Base-by-base conservation (phyloP, 768 basidiomycete species). In the Trametes coccinea region DNA sequence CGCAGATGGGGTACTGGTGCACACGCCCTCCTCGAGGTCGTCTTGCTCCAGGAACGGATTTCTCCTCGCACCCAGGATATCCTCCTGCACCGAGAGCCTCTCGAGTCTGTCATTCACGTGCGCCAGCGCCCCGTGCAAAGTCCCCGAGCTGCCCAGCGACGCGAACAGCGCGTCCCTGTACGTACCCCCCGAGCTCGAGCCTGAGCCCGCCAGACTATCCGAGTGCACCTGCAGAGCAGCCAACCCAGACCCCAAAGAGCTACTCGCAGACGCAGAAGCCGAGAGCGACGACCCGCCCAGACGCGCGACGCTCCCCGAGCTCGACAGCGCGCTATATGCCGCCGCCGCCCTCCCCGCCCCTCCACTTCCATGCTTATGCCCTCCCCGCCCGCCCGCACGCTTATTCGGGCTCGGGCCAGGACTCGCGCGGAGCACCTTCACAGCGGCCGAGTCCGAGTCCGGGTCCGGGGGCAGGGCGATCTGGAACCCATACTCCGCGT, bases 391-490 rank as follows among this genome's bases (percentile, higher is more conserved):
- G 48, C 48, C 46, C 27, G 17, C 22, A 22, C 31, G 29, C 44
- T 46, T 53, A 17, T 39, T 56, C 9, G 41, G 41, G 41, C 41
- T 43, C 13, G 41, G 41, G 14, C 30, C 13, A 5, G 50, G 56
- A 49, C 56, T 57, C 54, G 51, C 40, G 37, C 41, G 41, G 10
- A 57, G 34, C 33, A 44, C 17, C 37, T 56, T 52, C 43, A 53
- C 49, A 13, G 34, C 34, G 34, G 57, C 44, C 39, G 59, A 48
- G 7, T 55, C 56, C 16, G 62, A 63, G 53, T 63, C 62, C 30
- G 62, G 58, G 30, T 59, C 62, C 29, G 62, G n/a, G n/a, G 41
- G 62, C 9, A 63, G 57, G 27, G 62, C 56, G 46, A 63, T 53
- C 41, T 59, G 51, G 47, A 63, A 55, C 37, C 57, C 57, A 30